phyloP scores from a whole-genome alignment of 1,284 basidiomycete genomes.

The Volvariella volvacea region DNA sequence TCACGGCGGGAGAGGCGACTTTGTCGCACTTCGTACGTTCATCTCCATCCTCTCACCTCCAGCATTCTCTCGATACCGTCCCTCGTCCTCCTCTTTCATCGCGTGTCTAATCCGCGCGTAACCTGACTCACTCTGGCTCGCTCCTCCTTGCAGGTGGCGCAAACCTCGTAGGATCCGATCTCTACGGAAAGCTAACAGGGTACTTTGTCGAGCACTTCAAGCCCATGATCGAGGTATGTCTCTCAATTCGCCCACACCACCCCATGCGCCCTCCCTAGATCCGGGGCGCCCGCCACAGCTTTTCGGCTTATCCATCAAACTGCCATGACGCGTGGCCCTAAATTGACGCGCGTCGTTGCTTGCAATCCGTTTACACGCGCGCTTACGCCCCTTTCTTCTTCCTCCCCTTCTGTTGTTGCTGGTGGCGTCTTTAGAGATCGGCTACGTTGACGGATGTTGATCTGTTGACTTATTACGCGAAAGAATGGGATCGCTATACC shows the following conservation, averaged over 20 bases:
- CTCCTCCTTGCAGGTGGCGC: constrained; percentile 63
- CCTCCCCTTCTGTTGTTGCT: too few relatives aligned
- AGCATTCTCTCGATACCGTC: too few relatives aligned
- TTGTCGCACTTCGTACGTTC: constrained; percentile 4
- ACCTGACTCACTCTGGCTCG: not conserved
- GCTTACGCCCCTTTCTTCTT: too few relatives aligned
- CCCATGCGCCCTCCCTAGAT: not conserved
- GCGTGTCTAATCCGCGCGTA: not conserved
- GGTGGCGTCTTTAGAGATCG: constrained; percentile 64
- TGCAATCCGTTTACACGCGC: too few relatives aligned
- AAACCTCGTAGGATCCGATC: constrained; percentile 91
- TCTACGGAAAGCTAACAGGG: constrained; percentile 84
- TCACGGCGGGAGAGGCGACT: constrained; percentile 12
- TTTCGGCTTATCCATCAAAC: not conserved
- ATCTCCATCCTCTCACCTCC: too few relatives aligned
- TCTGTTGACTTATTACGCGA: constrained; percentile 86
- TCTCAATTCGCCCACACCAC: not conserved
- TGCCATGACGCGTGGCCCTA: not conserved
- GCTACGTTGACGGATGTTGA: constrained; percentile 81
- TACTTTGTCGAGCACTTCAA: constrained; percentile 83
- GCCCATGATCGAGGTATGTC: constrained; percentile 54
- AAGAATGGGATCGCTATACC: constrained; percentile 95
- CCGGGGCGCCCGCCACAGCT: too few relatives aligned
- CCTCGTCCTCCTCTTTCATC: constrained; percentile 1
- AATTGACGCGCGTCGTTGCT: constrained; percentile 1